Percentiles rank a stretch among this genome's conserved stretches.
Evolutionary conservation across 306 rosid genomes (phyloP).

Genomic region (Astragalus glycyphyllos): DNA sequence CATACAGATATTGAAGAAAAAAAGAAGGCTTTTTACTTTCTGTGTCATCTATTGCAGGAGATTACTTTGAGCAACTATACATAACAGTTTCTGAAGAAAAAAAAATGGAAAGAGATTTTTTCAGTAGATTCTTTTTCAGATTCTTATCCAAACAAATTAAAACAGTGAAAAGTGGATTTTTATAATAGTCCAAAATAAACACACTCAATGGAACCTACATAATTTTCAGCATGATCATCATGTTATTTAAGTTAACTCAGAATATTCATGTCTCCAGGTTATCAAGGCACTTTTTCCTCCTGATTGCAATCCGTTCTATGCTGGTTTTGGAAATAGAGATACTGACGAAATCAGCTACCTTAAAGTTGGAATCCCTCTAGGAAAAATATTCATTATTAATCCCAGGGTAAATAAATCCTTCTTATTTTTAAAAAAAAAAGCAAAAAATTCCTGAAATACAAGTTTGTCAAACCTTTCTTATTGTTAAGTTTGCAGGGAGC

Average conservation of each 20-base stretch:
- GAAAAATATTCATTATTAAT: conserved; percentile 92
- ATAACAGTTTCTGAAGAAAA: not conserved
- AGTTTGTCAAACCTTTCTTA: conserved; percentile 44
- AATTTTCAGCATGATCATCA: conserved; percentile 19
- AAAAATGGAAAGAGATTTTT: not conserved
- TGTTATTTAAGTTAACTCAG: conserved; percentile 37
- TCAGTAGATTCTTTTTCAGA: not conserved
- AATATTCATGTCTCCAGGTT: conserved; percentile 57
- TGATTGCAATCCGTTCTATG: conserved; percentile 93
- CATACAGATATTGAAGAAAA: not conserved
- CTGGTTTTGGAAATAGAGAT: conserved; percentile 98
- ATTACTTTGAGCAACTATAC: not conserved
- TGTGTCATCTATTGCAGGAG: not conserved
- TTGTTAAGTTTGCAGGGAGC: conserved; percentile 74
- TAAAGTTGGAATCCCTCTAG: conserved; percentile 89
- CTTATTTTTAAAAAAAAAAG: conserved; percentile 7
- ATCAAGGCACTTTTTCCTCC: conserved; percentile 86
- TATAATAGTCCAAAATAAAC: too few relatives aligned
- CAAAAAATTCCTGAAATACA: not conserved
- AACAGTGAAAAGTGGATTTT: not conserved
- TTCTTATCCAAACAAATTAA: not conserved
- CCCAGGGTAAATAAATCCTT: conserved; percentile 74
- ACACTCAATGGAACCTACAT: too few relatives aligned
- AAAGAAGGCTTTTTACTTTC: not conserved
- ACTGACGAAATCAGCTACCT: conserved; percentile 96